phyloP scores from a whole-genome alignment of 768 basidiomycete species.

The Collybia nuda region DNA sequence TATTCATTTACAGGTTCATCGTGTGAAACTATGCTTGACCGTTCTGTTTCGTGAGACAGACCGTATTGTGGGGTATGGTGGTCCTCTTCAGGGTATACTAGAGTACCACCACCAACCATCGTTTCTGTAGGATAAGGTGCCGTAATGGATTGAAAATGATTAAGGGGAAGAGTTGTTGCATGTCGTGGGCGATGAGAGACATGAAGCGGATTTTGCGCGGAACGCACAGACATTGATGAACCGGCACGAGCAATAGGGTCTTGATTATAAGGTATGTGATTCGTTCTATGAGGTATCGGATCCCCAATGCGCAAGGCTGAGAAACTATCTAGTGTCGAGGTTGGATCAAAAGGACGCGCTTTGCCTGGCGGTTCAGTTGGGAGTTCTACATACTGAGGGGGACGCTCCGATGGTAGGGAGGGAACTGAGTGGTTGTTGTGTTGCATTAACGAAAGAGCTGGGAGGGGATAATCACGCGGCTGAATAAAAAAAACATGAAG shows the following conservation, averaged over 20 bases:
- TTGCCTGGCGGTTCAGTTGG: constrained; percentile 18
- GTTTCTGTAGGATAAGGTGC: constrained; percentile 8
- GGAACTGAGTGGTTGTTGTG: constrained; percentile 50
- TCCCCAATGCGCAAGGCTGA: constrained; percentile 53
- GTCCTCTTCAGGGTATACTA: constrained; percentile 32
- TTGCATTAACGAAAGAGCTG: constrained; percentile 32
- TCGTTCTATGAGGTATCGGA: constrained; percentile 24
- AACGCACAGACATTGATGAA: constrained; percentile 56
- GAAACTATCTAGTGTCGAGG: constrained; percentile 49
- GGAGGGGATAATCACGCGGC: not conserved
- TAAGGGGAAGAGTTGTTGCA: constrained; percentile 39
- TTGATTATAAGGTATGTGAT: constrained; percentile 20
- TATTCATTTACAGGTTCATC: constrained; percentile 30
- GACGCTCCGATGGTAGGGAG: constrained; percentile 39
- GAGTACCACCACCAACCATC: constrained; percentile 17
- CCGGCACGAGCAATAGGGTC: constrained; percentile 56
- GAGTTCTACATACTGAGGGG: constrained; percentile 28
- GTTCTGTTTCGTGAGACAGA: constrained; percentile 33
- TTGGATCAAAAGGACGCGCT: constrained; percentile 42
- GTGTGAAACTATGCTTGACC: constrained; percentile 34
- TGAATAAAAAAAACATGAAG: not conserved
- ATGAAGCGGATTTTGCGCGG: constrained; percentile 23
- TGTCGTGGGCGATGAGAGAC: constrained; percentile 33
- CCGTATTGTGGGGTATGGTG: constrained; percentile 24
- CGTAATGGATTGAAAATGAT: constrained; percentile 6